Evolutionary conservation across 129 eudicot species (phyloP), one percentile per base, ranked within the genome.

Genomic region (Pseudognaphalium luteoalbum): DNA sequence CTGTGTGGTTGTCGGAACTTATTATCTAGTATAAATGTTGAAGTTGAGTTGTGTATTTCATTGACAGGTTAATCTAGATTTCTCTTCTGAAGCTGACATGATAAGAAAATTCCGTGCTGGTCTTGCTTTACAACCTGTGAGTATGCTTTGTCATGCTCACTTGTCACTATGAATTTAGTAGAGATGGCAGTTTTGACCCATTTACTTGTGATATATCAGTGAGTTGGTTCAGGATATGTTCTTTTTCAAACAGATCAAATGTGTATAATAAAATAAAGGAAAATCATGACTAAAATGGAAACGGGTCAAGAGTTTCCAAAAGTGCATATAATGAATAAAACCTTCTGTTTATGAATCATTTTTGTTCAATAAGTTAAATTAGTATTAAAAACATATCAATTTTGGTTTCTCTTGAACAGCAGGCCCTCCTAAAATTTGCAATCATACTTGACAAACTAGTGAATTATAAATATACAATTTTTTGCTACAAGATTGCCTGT

Each of bases 21-120:
- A 32, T 32, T 32, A 2, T 4, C 4, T 32, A 32, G 34, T 32
- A 4, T 32, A 32, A 32, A 32, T 4, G 3, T 32, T 25, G 47
- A 56, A 63, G 28, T 22, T 51, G 65, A 72, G 16, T 64, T 14
- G 44, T 54, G 29, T 57, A 37, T 77, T n/a, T 37, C 16, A 25
- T 39, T 81, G 58, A 63, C 82, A 95, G 99, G 99, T 95, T 34
- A 95, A 95, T 82, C 81, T 95, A 83, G 99, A 95, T 75, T 95
- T 95, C 68, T 82, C 92, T 71, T 95, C 99, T 84, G 99, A 95
- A 87, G 92, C 87, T 79, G 99, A 95, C 88, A 95, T 95, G 99
- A 91, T 95, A 47, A 87, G 89, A 80, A 95, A 95, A 76, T 95
- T 95, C 25, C 97, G 97, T 19, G 99, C 96, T 80, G 94, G 99